Conservation (phyloP, 176 grass and related monocot species). For the Triticum aestivum region IWGSC_CS_RefSeq_v2.1 NC_057797.1:142568730-142569229, state of each 20-base stretch:
- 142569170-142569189: not conserved
- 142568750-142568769: conserved; percentile 41
- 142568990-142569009: conserved; percentile 61
- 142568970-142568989: conserved; percentile 82
- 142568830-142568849: not conserved
- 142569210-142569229: not conserved
- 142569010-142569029: not conserved
- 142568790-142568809: conserved; percentile 68
- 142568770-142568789: conserved; percentile 63
- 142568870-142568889: conserved; percentile 63
- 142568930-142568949: conserved; percentile 67
- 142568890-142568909: conserved; percentile 56
- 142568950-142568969: conserved; percentile 74
- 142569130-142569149: not conserved
- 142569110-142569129: not conserved
- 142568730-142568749: conserved; percentile 72
- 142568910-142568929: conserved; percentile 77
- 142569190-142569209: not conserved
- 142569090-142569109: not conserved
- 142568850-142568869: conserved; percentile 17
- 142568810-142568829: conserved; percentile 22
- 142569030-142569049: not conserved
- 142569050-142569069: not conserved
- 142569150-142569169: not conserved
- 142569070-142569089: not conserved